These are phyloP conservation scores for Fraxinus sp. DNA, from an alignment of 305 asterid genomes.

Conservation along the genomic window DNA sequence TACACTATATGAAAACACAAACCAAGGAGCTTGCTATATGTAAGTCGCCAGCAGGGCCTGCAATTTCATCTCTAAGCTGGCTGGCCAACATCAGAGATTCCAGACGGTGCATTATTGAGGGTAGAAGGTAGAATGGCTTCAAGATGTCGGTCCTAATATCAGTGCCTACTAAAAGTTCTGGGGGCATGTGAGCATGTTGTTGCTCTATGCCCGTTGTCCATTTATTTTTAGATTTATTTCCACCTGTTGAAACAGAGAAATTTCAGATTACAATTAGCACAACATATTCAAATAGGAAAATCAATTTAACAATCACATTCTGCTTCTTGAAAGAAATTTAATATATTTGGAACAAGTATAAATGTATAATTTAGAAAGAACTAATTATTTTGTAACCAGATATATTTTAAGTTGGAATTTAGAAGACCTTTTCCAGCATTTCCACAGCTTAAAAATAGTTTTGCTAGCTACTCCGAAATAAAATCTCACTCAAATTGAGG, in stretches of 20 bases:
- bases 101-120: conserved; percentile 86
- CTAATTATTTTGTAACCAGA: background rate
- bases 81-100: conserved; percentile 92
- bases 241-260: conserved; percentile 34
- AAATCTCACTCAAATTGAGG: background rate
- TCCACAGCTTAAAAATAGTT: background rate
- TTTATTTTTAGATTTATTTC: conserved; percentile 33
- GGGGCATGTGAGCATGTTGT: conserved; percentile 73
- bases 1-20: conserved; percentile 25
- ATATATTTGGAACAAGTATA: background rate
- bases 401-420: background rate
- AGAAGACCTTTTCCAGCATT: background rate
- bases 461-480: background rate
- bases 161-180: conserved; percentile 77
- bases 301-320: background rate
- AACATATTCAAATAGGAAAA: conserved; percentile 11
- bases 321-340: background rate
- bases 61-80: conserved; percentile 75
- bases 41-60: conserved; percentile 39
- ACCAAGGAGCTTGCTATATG: conserved; percentile 74
- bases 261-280: conserved; percentile 12
- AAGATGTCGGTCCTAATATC: conserved; percentile 57
- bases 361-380: background rate
- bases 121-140: conserved; percentile 84
- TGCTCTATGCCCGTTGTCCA: conserved; percentile 24